phyloP scores from a whole-genome alignment of 2,329 filamentous ascomycete genomes.

The Paecilomyces formosus region DNA sequence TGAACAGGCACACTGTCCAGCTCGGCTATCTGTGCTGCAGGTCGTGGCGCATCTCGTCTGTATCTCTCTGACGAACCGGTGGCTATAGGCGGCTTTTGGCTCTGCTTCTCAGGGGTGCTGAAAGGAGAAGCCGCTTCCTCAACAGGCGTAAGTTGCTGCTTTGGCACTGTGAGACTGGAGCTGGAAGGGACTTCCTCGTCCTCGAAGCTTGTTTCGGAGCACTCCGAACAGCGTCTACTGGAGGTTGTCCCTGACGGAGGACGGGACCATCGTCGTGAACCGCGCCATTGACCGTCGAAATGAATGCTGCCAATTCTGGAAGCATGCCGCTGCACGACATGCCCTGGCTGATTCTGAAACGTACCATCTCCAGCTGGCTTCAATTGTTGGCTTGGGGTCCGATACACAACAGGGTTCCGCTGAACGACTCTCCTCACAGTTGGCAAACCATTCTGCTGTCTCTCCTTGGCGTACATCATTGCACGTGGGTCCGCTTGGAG shows the following conservation, averaged over 20 bases:
- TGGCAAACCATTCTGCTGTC: conserved; percentile 6
- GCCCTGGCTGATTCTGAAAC: neutral
- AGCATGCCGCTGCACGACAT: neutral
- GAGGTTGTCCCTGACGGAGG: conserved; percentile 4
- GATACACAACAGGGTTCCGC: neutral
- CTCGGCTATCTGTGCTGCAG: neutral
- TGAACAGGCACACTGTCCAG: neutral
- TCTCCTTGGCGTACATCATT: conserved; percentile 19
- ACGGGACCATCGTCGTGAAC: conserved; percentile 9
- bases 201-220: conserved; percentile 16
- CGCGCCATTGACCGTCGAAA: conserved; percentile 1
- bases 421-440: neutral
- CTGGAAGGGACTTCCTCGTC: conserved; percentile 13
- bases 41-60: neutral
- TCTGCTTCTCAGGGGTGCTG: neutral
- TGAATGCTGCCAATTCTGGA: conserved; percentile 7
- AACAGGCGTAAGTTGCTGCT: conserved; percentile 15
- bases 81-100: neutral
- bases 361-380: neutral
- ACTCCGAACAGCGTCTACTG: conserved; percentile 3
- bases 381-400: neutral
- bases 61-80: neutral
- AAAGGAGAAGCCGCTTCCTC: conserved; percentile 8
- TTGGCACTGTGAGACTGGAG: conserved; percentile 12
- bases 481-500: conserved; percentile 30